phyloP scores from a whole-genome alignment of 805 yeast genomes.

The Hemisphaericaspora nanyangensis region DNA sequence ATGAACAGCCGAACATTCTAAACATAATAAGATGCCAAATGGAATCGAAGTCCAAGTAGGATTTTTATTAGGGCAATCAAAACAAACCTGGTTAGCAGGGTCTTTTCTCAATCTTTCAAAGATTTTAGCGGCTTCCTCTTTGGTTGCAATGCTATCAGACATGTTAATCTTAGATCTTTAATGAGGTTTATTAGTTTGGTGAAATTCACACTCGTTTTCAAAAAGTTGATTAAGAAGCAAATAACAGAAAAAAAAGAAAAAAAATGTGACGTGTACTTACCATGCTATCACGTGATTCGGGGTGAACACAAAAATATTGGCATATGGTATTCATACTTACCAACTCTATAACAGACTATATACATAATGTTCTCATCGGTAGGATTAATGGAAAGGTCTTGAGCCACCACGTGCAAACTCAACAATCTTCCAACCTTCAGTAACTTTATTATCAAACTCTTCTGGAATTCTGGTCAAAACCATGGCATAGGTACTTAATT shows the following conservation, averaged over 20 bases:
- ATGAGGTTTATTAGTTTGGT: too few relatives aligned
- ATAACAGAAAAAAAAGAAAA: too few relatives aligned
- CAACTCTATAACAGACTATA: neutral
- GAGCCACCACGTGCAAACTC: constrained; percentile 94
- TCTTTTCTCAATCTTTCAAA: constrained; percentile 60
- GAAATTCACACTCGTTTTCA: too few relatives aligned
- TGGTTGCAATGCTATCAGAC: constrained; percentile 54
- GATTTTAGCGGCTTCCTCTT: constrained; percentile 64
- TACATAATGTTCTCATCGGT: too few relatives aligned
- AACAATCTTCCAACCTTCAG: constrained; percentile 96
- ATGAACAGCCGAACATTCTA: constrained; percentile 94
- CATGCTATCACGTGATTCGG: neutral
- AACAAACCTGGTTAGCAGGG: constrained; percentile 79
- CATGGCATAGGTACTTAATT: constrained; percentile 92
- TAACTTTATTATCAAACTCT: constrained; percentile 81
- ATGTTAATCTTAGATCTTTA: too few relatives aligned
- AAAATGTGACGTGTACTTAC: constrained; percentile 1
- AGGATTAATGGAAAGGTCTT: constrained; percentile 65
- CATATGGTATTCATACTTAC: too few relatives aligned
- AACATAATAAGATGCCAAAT: constrained; percentile 86
- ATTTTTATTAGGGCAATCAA: constrained; percentile 90
- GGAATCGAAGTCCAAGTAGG: constrained; percentile 99
- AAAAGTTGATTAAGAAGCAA: too few relatives aligned
- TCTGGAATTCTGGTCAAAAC: constrained; percentile 92
- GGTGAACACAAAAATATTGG: too few relatives aligned